Evolutionary conservation across 331 rosid genomes (phyloP), one percentile per base, ranked within the genome.

Genomic region (Saraca asoca): DNA sequence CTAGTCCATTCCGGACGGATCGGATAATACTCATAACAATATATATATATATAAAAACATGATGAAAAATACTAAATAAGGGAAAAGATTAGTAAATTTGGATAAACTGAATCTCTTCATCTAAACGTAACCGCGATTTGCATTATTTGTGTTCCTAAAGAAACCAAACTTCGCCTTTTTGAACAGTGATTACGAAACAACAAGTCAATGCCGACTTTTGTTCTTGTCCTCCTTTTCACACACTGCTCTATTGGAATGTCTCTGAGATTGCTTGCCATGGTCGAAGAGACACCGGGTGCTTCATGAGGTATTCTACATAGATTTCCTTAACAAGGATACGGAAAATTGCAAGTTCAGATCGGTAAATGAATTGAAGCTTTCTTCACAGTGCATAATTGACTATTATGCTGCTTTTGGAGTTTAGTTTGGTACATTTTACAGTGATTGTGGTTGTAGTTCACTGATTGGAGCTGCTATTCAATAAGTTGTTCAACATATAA

Each of bases 281-380:
- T 78, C 90, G 0, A 94, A 93, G 71, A 96, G 90, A 10, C 71
- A 82, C 96, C 0, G 97, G 98, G 5, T 93, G 96, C 86, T 90
- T 90, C 85, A 79, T 93, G 90, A 86, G 91, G 82, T 93, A 87
- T 80, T 90, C 95, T 0, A 90, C 66, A 82, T 2, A 41, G 83
- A 90, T 66, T 93, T 93, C 69, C 90, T 93, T 64, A 90, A 93
- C 78, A 76, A 77, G 66, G 76, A 70, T 69, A 41, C 5, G 14
- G 65, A 70, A 58, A 78, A 51, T 75, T 73, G 70, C 1, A 53
- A 79, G 76, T 44, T 85, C 83, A 15, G 31, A 52, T 69, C 79
- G 87, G 95, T 85, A 71, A 41, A 71, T 9, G 33, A 58, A 58
- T 33, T 51, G 43, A 7, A 34, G 15, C 24, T 17, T 29, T 42